Evolutionary conservation across 2,329 filamentous ascomycete species (phyloP).

Genomic region (Cytospora leucostoma): DNA sequence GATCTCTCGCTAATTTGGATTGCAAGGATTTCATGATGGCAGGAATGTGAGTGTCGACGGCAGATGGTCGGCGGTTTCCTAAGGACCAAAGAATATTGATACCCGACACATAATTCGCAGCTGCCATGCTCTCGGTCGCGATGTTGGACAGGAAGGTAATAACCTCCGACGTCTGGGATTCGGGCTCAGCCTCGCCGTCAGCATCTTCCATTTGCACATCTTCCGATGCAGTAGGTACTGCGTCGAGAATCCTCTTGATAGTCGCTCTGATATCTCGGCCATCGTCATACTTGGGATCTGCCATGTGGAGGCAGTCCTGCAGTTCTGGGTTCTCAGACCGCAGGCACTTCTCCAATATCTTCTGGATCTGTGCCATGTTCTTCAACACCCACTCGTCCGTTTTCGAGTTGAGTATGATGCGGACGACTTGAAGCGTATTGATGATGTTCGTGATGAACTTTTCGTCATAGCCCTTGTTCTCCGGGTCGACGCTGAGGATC

Average conservation of each 20-base stretch:
- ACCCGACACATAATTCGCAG: slow-evolving; percentile 78
- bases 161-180: slow-evolving; percentile 83
- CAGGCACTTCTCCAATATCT: slow-evolving; percentile 84
- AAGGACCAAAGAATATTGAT: slow-evolving; percentile 94
- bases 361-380: slow-evolving; percentile 77
- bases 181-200: slow-evolving; percentile 81
- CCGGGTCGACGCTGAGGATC: slow-evolving; percentile 59
- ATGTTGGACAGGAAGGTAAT: slow-evolving; percentile 81
- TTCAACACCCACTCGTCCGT: slow-evolving; percentile 86
- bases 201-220: slow-evolving; percentile 72
- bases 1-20: slow-evolving; percentile 87
- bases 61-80: slow-evolving; percentile 77
- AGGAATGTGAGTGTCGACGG: slow-evolving; percentile 86
- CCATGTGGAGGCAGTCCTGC: slow-evolving; percentile 84
- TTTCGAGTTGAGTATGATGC: slow-evolving; percentile 85
- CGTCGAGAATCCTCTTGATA: slow-evolving; percentile 80
- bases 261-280: slow-evolving; percentile 72
- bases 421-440: slow-evolving; percentile 90
- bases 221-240: slow-evolving; percentile 65
- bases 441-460: slow-evolving; percentile 86
- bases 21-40: slow-evolving; percentile 93
- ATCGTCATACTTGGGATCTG: slow-evolving; percentile 69
- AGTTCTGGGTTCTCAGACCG: slow-evolving; percentile 89
- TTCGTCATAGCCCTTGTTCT: slow-evolving; percentile 72
- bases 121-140: slow-evolving; percentile 83